Evolutionary conservation across 2,329 filamentous ascomycete genomes (phyloP), one percentile per base, ranked within the genome.

Genomic region (Onygena corvina): DNA sequence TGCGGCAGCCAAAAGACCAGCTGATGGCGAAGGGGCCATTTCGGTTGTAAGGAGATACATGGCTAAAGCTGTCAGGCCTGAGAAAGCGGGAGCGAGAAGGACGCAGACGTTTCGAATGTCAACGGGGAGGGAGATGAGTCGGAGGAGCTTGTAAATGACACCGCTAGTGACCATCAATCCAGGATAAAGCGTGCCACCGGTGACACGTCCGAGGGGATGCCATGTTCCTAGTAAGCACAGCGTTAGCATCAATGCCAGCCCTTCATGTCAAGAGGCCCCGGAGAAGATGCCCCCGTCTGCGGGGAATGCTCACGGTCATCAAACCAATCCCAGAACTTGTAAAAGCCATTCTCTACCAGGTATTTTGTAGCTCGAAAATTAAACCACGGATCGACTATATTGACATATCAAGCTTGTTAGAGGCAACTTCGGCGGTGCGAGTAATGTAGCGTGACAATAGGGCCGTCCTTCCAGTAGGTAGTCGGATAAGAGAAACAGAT

Each of bases 281-380:
- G 16, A 25, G 20, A 25, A 25, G 12, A 21, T 21, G 20, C n/a
- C 29, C n/a, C n/a, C n/a, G 29, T 14, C 21, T 18, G 6, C 7
- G 18, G 18, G 46, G n/a, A 14, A 18, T 33, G 65, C 79, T 56
- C 74, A 83, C 92, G 83, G 75, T 98, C 92, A 70, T 98, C 92
- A 64, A 98, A 98, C 92, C 92, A 98, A 68, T 98, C 90, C 92
- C 92, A 98, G 67, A 98, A 98, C 68, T 85, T 88, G 70, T 94
- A 93, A 73, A 98, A 96, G 61, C 92, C 92, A 81, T 98, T 80
- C 64, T 90, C 80, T 50, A 98, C 86, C 50, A 98, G 79, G 64
- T 98, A 96, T 71, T 96, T 96, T 50, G 92, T 96, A 58, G 92
- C 92, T 69, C 92, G 79, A 71, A 98, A 98, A 71, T 98, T 98